Percentiles rank a stretch among this genome's conserved stretches.
Conservation (phyloP, 441 rosid genomes). For the Populus hybrid region DNA sequence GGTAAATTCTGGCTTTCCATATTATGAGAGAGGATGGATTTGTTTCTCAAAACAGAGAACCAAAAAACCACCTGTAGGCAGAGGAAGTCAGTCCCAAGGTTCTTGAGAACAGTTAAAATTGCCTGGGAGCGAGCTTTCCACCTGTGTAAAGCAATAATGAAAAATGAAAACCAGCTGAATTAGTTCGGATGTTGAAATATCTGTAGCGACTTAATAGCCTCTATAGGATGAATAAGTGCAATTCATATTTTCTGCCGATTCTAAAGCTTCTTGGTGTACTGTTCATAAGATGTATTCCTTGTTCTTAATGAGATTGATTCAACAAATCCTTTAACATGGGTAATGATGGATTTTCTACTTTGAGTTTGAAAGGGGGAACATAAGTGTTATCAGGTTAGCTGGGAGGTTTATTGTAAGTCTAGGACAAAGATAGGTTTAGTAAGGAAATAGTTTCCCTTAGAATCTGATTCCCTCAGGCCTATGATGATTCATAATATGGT, state of each 20-base stretch:
- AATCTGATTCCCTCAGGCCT: not conserved
- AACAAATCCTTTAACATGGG: not conserved
- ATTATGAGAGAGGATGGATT: not conserved
- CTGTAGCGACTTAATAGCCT: not conserved
- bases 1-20: not conserved
- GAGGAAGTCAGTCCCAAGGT: conserved; percentile 64
- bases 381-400: not conserved
- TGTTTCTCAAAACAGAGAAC: not conserved
- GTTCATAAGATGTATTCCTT: not conserved
- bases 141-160: conserved; percentile 34
- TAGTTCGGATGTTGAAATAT: not conserved
- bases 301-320: not conserved
- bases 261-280: not conserved
- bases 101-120: conserved; percentile 56
- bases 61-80: conserved; percentile 68
- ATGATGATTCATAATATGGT: not conserved
- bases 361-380: not conserved
- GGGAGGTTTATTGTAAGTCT: not conserved
- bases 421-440: not conserved
- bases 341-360: not conserved
- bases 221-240: not conserved
- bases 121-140: conserved; percentile 90
- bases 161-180: conserved; percentile 10
- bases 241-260: not conserved
- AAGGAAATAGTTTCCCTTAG: not conserved